phyloP scores from a whole-genome alignment of 352 stramenopile species.

The Phytophthora citrophthora region DNA sequence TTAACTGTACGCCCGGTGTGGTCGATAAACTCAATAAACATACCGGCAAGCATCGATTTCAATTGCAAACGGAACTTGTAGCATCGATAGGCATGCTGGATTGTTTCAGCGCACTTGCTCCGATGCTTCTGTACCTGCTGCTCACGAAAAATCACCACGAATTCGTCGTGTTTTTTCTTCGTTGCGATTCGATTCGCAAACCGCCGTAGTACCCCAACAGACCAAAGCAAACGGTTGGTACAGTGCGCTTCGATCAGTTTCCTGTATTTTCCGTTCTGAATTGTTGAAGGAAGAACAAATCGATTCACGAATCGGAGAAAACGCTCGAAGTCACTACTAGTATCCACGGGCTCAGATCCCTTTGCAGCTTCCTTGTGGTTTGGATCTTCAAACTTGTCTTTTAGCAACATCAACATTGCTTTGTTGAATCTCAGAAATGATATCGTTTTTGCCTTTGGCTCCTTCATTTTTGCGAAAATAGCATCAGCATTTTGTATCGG shows the following conservation, averaged over 20 bases:
- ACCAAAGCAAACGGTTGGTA: slow-evolving; percentile 56
- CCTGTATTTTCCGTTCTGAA: slow-evolving; percentile 66
- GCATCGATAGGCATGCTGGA: slow-evolving; percentile 55
- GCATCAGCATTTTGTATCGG: slow-evolving; percentile 62
- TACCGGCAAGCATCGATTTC: slow-evolving; percentile 47
- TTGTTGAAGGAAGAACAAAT: slow-evolving; percentile 63
- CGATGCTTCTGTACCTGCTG: slow-evolving; percentile 37
- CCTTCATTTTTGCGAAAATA: slow-evolving; percentile 81
- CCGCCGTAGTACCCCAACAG: slow-evolving; percentile 43
- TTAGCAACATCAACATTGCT: slow-evolving; percentile 62
- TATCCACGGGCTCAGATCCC: slow-evolving; percentile 1
- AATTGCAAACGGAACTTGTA: slow-evolving; percentile 57
- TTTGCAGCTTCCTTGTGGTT: slow-evolving; percentile 5
- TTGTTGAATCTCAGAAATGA: slow-evolving; percentile 70
- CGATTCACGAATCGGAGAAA: slow-evolving; percentile 74
- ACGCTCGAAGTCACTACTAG: slow-evolving; percentile 31
- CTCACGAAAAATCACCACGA: slow-evolving; percentile 48
- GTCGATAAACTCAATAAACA: slow-evolving; percentile 74
- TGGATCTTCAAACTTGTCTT: slow-evolving; percentile 53
- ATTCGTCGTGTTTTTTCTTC: slow-evolving; percentile 51
- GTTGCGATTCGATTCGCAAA: slow-evolving; percentile 49
- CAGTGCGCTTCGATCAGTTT: slow-evolving; percentile 48
- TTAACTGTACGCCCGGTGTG: slow-evolving; percentile 44
- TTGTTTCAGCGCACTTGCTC: slow-evolving; percentile 34
- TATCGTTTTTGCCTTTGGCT: slow-evolving; percentile 68